Evolutionary conservation across 2,329 filamentous ascomycete species (phyloP).

Genomic region (Leptodontidium sp.): DNA sequence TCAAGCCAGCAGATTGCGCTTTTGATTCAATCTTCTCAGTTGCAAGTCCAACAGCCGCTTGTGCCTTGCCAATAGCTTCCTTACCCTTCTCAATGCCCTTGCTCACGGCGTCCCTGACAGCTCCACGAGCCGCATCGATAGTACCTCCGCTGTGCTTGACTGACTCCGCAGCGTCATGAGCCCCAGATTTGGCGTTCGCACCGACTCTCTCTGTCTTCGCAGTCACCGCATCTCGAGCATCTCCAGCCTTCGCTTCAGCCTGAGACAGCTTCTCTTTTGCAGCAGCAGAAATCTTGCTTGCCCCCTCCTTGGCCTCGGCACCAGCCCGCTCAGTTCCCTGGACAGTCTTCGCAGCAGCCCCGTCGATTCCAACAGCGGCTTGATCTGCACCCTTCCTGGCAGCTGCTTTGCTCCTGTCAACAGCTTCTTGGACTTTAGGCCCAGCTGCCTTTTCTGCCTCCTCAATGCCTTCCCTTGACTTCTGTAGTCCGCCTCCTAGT

Average conservation of each 20-base stretch:
- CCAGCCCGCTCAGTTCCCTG: slow-evolving; percentile 38
- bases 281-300: slow-evolving; percentile 34
- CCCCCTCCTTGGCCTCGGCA: slow-evolving; percentile 28
- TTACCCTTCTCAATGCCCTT: slow-evolving; percentile 48
- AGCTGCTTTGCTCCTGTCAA: slow-evolving; percentile 50
- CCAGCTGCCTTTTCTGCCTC: slow-evolving; percentile 45
- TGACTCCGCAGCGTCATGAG: slow-evolving; percentile 37
- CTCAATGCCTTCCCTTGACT: slow-evolving; percentile 43
- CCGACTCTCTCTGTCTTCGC: slow-evolving; percentile 39
- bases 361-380: slow-evolving; percentile 37
- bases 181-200: slow-evolving; percentile 38
- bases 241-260: slow-evolving; percentile 36
- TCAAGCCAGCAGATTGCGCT: slow-evolving; percentile 47
- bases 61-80: slow-evolving; percentile 51
- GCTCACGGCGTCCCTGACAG: slow-evolving; percentile 47
- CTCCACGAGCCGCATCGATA: slow-evolving; percentile 51
- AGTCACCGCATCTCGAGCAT: slow-evolving; percentile 46
- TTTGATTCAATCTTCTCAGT: slow-evolving; percentile 51
- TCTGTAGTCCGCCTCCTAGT: slow-evolving; percentile 44
- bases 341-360: slow-evolving; percentile 38
- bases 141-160: slow-evolving; percentile 46
- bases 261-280: slow-evolving; percentile 37
- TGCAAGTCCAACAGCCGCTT: slow-evolving; percentile 48
- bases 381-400: slow-evolving; percentile 38
- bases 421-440: slow-evolving; percentile 49